Conservation (phyloP, 371 early-diverging fungal genomes). For the Mortierella sp. region DNA sequence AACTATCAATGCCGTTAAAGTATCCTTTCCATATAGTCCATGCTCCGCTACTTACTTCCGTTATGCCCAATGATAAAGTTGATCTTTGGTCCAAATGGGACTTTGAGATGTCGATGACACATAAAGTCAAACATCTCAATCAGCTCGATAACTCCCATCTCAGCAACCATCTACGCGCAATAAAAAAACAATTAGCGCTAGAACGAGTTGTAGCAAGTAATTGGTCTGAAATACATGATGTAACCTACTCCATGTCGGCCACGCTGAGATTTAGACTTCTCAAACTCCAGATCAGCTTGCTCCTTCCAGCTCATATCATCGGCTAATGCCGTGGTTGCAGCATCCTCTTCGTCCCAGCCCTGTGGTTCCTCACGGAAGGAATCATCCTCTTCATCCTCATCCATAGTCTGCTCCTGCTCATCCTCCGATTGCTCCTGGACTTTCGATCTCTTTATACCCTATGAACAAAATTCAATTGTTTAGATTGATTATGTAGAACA, state of each 20-base stretch:
- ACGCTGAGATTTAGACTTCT: conserved; percentile 24
- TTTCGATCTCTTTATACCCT: conserved; percentile 26
- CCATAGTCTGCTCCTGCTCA: conserved; percentile 14
- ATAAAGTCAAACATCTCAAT: conserved; percentile 93
- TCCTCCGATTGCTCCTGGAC: conserved; percentile 9
- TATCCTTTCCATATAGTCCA: background rate
- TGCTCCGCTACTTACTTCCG: conserved; percentile 74
- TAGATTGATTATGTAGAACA: background rate
- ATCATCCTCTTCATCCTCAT: conserved; percentile 26
- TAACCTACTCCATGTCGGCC: conserved; percentile 36
- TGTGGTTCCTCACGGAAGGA: conserved; percentile 33
- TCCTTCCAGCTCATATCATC: conserved; percentile 25
- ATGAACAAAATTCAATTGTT: background rate
- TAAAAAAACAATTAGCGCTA: background rate
- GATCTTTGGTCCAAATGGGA: conserved; percentile 88
- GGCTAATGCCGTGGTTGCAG: background rate
- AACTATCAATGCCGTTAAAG: background rate
- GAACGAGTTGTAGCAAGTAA: background rate
- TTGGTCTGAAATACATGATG: background rate
- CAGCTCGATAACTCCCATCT: conserved; percentile 82
- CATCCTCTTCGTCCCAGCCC: conserved; percentile 28
- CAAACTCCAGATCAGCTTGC: conserved; percentile 19
- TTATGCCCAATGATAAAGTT: conserved; percentile 98
- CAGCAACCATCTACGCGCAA: conserved; percentile 56
- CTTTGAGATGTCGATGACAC: conserved; percentile 89